These are phyloP conservation scores for Alternaria viburni DNA, from an alignment of 2,329 filamentous ascomycete genomes.

Conservation along the genomic window DNA sequence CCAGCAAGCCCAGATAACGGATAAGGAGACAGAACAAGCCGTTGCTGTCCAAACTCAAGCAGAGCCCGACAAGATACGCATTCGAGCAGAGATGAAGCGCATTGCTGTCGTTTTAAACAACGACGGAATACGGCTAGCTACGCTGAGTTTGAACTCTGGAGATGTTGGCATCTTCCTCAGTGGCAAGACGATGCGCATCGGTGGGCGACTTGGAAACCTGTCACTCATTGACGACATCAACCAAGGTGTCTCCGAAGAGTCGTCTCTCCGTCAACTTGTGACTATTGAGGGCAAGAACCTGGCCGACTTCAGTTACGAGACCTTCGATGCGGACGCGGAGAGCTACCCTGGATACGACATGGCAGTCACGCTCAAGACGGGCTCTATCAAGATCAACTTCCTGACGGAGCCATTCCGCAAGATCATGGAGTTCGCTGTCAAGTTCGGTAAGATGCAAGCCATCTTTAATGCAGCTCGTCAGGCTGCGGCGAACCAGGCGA, in stretches of 20 bases:
- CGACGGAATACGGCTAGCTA: slow-evolving; percentile 92
- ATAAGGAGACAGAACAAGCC: slow-evolving; percentile 43
- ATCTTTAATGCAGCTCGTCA: slow-evolving; percentile 97
- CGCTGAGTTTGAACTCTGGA: slow-evolving; percentile 88
- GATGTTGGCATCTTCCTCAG: slow-evolving; percentile 89
- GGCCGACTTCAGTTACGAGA: slow-evolving; percentile 97
- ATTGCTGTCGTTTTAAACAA: slow-evolving; percentile 96
- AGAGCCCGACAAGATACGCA: slow-evolving; percentile 78
- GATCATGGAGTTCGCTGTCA: slow-evolving; percentile 96
- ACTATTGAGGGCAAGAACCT: slow-evolving; percentile 95
- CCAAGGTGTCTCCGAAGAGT: slow-evolving; percentile 80
- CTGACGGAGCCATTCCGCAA: slow-evolving; percentile 96
- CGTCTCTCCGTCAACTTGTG: slow-evolving; percentile 82
- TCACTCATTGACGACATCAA: slow-evolving; percentile 94
- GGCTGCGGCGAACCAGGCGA: slow-evolving; percentile 91
- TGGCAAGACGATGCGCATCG: slow-evolving; percentile 85
- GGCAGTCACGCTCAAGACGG: slow-evolving; percentile 86
- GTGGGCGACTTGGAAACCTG: slow-evolving; percentile 84
- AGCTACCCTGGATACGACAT: slow-evolving; percentile 94
- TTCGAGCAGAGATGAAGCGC: slow-evolving; percentile 91
- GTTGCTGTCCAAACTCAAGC: slow-evolving; percentile 46
- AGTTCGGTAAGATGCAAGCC: slow-evolving; percentile 99
- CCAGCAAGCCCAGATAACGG: slow-evolving; percentile 38
- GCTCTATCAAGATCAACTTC: slow-evolving; percentile 96
- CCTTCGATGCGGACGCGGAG: slow-evolving; percentile 78